Evolutionary conservation across 2,329 filamentous ascomycete species (phyloP).

Genomic region (Colletotrichum tabaci): DNA sequence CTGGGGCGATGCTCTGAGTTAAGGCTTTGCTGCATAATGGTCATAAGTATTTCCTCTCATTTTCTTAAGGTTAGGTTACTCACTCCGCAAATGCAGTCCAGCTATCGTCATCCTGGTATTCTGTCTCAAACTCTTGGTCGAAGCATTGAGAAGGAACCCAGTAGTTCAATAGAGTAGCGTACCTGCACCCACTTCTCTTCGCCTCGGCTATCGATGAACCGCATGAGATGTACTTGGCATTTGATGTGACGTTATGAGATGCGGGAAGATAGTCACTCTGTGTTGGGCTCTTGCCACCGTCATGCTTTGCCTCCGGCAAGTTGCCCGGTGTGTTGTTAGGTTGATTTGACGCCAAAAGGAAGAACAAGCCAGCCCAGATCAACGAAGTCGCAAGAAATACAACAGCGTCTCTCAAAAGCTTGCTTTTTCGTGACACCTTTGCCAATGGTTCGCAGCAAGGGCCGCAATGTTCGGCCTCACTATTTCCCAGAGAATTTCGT

Average conservation of each 20-base stretch:
- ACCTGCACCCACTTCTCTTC: slow-evolving; percentile 42
- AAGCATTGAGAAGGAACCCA: slow-evolving; percentile 46
- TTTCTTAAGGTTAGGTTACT: not conserved
- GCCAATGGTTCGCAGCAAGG: not conserved
- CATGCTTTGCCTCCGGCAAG: not conserved
- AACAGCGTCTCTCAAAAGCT: slow-evolving; percentile 9
- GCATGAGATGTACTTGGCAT: slow-evolving; percentile 43
- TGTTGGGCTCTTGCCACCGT: no score
- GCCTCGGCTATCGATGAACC: slow-evolving; percentile 44
- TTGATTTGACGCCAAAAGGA: slow-evolving; percentile 25
- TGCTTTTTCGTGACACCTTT: slow-evolving; percentile 8
- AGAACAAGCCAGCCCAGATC: slow-evolving; percentile 43
- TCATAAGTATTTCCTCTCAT: not conserved
- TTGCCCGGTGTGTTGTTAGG: not conserved
- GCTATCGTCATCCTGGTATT: slow-evolving; percentile 47
- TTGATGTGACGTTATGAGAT: slow-evolving; percentile 44
- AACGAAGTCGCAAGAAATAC: slow-evolving; percentile 42
- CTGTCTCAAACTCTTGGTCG: slow-evolving; percentile 46
- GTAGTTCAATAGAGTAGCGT: slow-evolving; percentile 47
- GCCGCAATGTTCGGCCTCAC: not conserved
- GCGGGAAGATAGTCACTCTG: not conserved
- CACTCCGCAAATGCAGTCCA: slow-evolving; percentile 44
- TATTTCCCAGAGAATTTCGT: not conserved
- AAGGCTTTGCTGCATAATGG: slow-evolving; percentile 40
- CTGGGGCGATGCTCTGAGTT: slow-evolving; percentile 41